A percentile compares a stretch with the other conserved stretches of the same genome.
phyloP scores from a whole-genome alignment of 2,329 filamentous ascomycete species.

The Fusarium anguioides region DNA sequence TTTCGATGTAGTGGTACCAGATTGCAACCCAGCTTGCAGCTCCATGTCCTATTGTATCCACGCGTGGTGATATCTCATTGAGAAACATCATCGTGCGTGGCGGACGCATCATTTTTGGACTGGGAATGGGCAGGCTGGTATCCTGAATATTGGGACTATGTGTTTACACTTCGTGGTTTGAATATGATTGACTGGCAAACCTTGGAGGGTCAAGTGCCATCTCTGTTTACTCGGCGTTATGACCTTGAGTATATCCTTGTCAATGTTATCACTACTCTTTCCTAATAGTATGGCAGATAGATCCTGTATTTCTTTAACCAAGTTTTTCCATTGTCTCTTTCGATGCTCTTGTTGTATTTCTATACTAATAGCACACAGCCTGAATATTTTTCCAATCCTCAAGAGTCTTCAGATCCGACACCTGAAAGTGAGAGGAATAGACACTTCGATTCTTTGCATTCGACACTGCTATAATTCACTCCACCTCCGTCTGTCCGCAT shows the following conservation, averaged over 20 bases:
- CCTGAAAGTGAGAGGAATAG: too few relatives aligned
- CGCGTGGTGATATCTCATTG: slow-evolving; percentile 16
- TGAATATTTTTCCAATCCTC: too few relatives aligned
- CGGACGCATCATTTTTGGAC: slow-evolving; percentile 11
- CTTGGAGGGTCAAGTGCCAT: slow-evolving; percentile 5
- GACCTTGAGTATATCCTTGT: slow-evolving; percentile 30
- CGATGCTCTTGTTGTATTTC: too few relatives aligned
- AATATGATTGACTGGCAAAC: slow-evolving; percentile 32
- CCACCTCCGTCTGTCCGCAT: too few relatives aligned
- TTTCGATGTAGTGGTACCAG: slow-evolving; percentile 40
- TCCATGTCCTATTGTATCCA: slow-evolving; percentile 32
- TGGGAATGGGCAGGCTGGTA: slow-evolving; percentile 31
- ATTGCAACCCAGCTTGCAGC: slow-evolving; percentile 38
- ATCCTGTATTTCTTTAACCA: too few relatives aligned
- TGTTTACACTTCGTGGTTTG: slow-evolving; percentile 21
- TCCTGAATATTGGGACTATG: slow-evolving; percentile 24
- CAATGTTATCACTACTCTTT: slow-evolving; percentile 2
- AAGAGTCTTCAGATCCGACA: too few relatives aligned
- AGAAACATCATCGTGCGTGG: slow-evolving; percentile 32
- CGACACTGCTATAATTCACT: too few relatives aligned
- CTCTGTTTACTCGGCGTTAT: slow-evolving; percentile 13
- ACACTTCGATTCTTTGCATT: too few relatives aligned
- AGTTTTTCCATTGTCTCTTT: too few relatives aligned
- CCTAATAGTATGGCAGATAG: too few relatives aligned
- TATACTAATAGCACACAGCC: too few relatives aligned